These are phyloP conservation scores for Gymnopus androsaceus DNA, from an alignment of 1,284 basidiomycete species.

Conservation along the genomic window DNA sequence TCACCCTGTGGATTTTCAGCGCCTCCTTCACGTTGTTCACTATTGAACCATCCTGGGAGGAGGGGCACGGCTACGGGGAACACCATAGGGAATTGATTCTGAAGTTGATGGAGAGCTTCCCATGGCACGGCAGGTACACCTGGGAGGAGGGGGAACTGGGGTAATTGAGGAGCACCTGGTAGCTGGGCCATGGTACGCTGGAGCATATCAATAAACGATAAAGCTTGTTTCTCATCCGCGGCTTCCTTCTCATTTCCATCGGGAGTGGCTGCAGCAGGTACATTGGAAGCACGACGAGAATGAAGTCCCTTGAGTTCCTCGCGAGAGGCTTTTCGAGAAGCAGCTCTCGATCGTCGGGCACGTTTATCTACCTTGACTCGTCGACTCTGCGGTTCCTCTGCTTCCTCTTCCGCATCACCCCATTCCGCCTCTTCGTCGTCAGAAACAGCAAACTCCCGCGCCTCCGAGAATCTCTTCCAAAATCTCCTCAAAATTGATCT, in stretches of 20 bases:
- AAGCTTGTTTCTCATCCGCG: constrained; percentile 64
- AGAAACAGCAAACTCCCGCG: constrained; percentile 35
- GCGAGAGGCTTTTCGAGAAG: constrained; percentile 29
- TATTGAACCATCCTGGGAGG: constrained; percentile 11
- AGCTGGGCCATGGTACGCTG: constrained; percentile 75
- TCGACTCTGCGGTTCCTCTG: constrained; percentile 37
- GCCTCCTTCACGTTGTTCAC: background rate
- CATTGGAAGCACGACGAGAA: constrained; percentile 27
- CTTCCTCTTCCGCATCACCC: constrained; percentile 71
- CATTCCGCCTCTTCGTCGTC: constrained; percentile 67
- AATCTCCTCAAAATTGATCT: constrained; percentile 31
- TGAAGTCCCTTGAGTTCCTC: constrained; percentile 25
- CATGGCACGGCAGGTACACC: constrained; percentile 64
- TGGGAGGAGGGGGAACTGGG: constrained; percentile 51
- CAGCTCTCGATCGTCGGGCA: constrained; percentile 18
- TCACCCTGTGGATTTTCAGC: constrained; percentile 33
- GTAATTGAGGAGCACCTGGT: constrained; percentile 58
- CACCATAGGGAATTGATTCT: constrained; percentile 69
- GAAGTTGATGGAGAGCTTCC: constrained; percentile 64
- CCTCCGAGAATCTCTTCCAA: constrained; percentile 44
- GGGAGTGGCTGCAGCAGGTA: constrained; percentile 13
- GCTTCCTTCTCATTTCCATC: constrained; percentile 21
- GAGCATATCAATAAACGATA: constrained; percentile 70
- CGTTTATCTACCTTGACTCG: constrained; percentile 30
- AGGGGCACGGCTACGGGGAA: constrained; percentile 58